Base-by-base conservation (phyloP, 345 rosid genomes). In the Alliaria petiolata region DNA sequence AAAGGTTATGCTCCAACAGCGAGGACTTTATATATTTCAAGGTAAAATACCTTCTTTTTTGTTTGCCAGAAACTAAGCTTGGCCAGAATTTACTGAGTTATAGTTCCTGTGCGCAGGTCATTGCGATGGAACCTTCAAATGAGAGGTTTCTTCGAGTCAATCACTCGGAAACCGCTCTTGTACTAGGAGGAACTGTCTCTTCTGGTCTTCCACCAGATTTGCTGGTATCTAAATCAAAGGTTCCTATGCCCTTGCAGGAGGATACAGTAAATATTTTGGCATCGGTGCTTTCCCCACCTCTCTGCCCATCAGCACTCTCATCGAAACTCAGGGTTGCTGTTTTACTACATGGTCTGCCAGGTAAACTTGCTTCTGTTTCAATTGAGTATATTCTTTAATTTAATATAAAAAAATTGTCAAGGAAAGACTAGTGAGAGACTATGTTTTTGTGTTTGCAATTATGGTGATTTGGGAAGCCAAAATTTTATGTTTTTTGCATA, bases 311-410 rank as follows among this genome's bases (percentile, higher is more conserved):
- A 16, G 81, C 71, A 38, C 87, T 91, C 66, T 84, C 96, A 65
- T 85, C 92, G 62, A 95, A 89, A 77, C 89, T 84, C 77, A 91
- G 96, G 82, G 92, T 95, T 82, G 81, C 99, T 62, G 90, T 89
- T 81, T 82, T 95, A 70, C 74, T 95, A 30, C 76, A 84, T 74
- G 98, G 99, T 63, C 77, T 78, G 60, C 74, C 85, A 78, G 99
- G 99, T 88, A 50, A 52, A 63, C 51, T 53, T 62, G 38, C 6
- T 67, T 73, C 78, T 49, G 51, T 43, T 57, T 67, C 25, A 34
- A n/a, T 69, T 40, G 42, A 66, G 28, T 30, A 42, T 42, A 49
- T 6, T 22, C 3, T 40, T 33, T 52, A 55, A 45, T 38, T 65
- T 30, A 4, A 54, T 17, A n/a, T n/a, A n/a, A 31, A 39, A 31